Base-by-base conservation (phyloP, 2,329 filamentous ascomycete genomes). In the Sarocladium oryzae region DNA sequence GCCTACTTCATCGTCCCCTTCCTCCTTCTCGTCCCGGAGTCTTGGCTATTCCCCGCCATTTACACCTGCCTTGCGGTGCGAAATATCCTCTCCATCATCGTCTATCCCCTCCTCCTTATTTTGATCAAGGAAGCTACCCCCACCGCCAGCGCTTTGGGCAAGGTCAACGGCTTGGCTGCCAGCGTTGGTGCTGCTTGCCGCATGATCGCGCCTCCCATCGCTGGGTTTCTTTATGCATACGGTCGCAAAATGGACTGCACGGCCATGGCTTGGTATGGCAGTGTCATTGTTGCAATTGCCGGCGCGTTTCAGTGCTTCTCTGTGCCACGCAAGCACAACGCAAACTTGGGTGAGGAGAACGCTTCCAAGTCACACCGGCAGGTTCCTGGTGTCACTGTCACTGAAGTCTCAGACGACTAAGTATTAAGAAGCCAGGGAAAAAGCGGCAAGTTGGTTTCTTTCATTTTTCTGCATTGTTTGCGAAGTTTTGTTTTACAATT, bases 121-220 rank as follows among this genome's bases (percentile, higher is more conserved):
- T 70, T 85, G 28, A 78, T 86, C 71, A 86, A 86, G 65, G 79
- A 85, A 60, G 79, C 81, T 2, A 83, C 80, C 1, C 80, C 81
- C 2, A 74, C 71, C 28, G 67, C 72, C 6, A 70, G 69, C 37
- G 75, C 81, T 6, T 69, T 85, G 35, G 83, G 83, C 49, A 82
- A 76, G 58, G 78, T 86, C 58, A 86, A 86, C 54, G 83, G 83
- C 4, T 65, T 86, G 38, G 81, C 82, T 20, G 82, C 83, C 49
- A 84, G 80, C 52, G 82, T 80, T 2, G 81, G 81, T 23, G 82
- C 82, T 6, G 81, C 79, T 6, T 86, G 81, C 58, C 75, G 85
- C 52, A 88, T 86, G 66, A 68, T 86, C 10, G 82, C 84, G 0
- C 84, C 84, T 5, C 83, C 83, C 0, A 63, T 86, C 15, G 78